Percentiles rank a stretch among this genome's conserved stretches.
Conservation (phyloP, 2,329 filamentous ascomycete genomes). For the Aureobasidium namibiae region DNA sequence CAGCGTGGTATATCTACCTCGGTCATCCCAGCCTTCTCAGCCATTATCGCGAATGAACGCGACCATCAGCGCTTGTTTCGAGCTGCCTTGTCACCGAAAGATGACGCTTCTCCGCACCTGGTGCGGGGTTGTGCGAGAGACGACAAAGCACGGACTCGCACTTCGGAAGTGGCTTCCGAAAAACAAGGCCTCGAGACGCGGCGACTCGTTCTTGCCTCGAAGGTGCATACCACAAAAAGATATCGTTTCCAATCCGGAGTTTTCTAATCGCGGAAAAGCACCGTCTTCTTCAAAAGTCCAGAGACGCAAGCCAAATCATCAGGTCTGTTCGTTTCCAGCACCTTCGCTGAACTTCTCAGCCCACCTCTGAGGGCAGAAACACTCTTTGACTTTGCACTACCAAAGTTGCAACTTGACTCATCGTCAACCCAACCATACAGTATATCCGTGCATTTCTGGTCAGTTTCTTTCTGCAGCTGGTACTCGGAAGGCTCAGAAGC, state of each 20-base stretch:
- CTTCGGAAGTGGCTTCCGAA: slow-evolving; percentile 1
- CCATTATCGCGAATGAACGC: background rate
- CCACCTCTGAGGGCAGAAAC: background rate
- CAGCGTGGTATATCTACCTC: background rate
- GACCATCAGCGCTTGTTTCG: background rate
- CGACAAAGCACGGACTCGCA: background rate
- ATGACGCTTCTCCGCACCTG: slow-evolving; percentile 1
- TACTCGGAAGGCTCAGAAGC: background rate
- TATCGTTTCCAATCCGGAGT: background rate
- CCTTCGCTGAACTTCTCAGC: background rate
- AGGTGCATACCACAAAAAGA: background rate
- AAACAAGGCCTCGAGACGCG: background rate
- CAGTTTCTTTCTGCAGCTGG: background rate
- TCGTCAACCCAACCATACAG: background rate
- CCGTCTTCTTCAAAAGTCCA: background rate
- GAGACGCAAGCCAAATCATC: background rate
- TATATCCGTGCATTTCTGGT: background rate
- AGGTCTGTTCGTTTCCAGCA: background rate
- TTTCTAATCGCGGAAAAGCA: background rate
- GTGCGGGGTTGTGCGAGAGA: background rate
- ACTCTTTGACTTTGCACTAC: slow-evolving; percentile 2
- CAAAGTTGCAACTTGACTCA: slow-evolving; percentile 2
- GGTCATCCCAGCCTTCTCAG: background rate
- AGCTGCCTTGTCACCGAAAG: background rate
- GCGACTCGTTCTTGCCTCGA: background rate